These are phyloP conservation scores for Globisporangium spiculum DNA, from an alignment of 352 stramenopile species.

Conservation along the genomic window DNA sequence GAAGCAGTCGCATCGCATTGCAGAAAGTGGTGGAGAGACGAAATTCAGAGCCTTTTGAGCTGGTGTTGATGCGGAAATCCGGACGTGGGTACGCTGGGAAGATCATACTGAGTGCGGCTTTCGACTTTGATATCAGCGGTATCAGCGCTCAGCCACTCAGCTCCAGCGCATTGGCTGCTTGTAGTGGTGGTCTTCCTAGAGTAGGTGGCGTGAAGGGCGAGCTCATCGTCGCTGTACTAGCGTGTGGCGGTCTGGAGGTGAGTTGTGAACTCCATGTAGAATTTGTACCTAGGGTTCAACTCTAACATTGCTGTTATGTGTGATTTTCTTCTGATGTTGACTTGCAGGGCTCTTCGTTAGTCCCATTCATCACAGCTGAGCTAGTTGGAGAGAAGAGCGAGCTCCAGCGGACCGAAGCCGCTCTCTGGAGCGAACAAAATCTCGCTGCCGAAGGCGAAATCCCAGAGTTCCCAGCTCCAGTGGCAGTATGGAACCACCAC, in stretches of 20 bases:
- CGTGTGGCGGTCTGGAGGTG: conserved; percentile 9
- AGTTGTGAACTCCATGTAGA: not conserved
- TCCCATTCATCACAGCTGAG: not conserved
- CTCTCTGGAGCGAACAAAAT: not conserved
- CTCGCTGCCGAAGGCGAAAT: not conserved
- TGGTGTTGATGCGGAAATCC: not conserved
- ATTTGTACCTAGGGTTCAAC: not conserved
- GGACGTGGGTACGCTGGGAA: conserved; percentile 5
- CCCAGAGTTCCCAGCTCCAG: not conserved
- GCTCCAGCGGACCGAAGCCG: not conserved
- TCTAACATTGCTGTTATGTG: not conserved
- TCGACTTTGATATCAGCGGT: not conserved
- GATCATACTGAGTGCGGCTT: not conserved
- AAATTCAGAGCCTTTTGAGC: not conserved
- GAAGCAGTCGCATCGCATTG: conserved; percentile 1
- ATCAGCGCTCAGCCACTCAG: not conserved
- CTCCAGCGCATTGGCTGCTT: not conserved
- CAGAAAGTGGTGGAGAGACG: not conserved
- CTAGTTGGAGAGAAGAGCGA: not conserved
- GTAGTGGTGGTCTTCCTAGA: not conserved
- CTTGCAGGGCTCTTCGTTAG: not conserved
- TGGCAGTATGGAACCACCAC: conserved; percentile 15
- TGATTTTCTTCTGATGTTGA: not conserved
- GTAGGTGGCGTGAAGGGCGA: not conserved
- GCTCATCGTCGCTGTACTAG: not conserved